Percentiles rank a stretch among this genome's conserved stretches.
Evolutionary conservation across 768 basidiomycete genomes (phyloP).

Genomic region (Lentinula guzmanii): DNA sequence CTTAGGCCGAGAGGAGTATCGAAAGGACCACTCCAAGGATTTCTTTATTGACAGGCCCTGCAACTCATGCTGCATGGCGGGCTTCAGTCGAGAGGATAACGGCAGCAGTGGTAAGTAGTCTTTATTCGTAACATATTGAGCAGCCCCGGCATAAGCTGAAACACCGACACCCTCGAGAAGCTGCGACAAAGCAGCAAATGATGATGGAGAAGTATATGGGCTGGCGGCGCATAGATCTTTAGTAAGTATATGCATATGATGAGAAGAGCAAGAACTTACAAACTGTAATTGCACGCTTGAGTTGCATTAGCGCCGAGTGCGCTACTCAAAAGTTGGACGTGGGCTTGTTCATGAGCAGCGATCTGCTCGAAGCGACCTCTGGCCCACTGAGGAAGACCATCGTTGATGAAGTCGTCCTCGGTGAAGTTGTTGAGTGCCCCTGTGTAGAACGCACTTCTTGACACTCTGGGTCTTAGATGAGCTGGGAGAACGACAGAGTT

Average conservation of each 20-base stretch:
- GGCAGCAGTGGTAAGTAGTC: constrained; percentile 35
- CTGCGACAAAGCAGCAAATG: constrained; percentile 46
- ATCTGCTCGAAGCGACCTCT: constrained; percentile 48
- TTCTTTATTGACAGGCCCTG: constrained; percentile 37
- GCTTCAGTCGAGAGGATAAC: constrained; percentile 51
- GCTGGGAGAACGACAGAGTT: too few species aligned
- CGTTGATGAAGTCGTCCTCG: constrained; percentile 35
- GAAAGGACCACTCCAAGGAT: constrained; percentile 53
- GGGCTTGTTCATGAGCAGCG: constrained; percentile 43
- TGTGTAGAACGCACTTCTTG: constrained; percentile 39
- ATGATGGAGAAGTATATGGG: constrained; percentile 36
- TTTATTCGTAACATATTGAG: constrained; percentile 34
- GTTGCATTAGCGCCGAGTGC: constrained; percentile 33
- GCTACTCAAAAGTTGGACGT: constrained; percentile 48
- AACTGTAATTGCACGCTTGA: constrained; percentile 54
- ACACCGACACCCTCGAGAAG: constrained; percentile 46
- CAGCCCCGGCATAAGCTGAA: constrained; percentile 42
- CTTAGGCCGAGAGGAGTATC: constrained; percentile 28
- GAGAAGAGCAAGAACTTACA: constrained; percentile 29
- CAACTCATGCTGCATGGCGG: constrained; percentile 60
- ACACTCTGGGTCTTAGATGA: too few species aligned
- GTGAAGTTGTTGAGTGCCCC: constrained; percentile 38
- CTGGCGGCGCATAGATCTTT: constrained; percentile 10
- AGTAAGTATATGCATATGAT: background rate
- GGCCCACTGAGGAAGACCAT: constrained; percentile 44